These are phyloP conservation scores for Fusarium cicatricum DNA, from an alignment of 2,329 filamentous ascomycete genomes.

Conservation along the genomic window DNA sequence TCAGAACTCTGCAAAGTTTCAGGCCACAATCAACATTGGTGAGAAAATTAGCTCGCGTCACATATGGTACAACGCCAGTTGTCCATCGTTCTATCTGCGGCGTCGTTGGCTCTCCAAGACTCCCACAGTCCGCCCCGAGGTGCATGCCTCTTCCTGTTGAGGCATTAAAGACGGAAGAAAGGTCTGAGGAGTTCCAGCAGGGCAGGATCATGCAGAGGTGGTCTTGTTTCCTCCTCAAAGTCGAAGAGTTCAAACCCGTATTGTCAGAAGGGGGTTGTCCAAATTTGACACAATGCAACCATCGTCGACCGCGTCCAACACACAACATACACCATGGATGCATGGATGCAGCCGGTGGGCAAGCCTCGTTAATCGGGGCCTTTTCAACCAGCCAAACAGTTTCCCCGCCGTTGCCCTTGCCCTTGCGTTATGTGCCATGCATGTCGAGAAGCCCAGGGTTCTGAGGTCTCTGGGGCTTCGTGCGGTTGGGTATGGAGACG, in stretches of 20 bases:
- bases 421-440: slow-evolving; percentile 33
- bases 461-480: slow-evolving; percentile 36
- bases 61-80: slow-evolving; percentile 33
- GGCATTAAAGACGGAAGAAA: slow-evolving; percentile 21
- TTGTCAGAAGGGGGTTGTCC: neutral
- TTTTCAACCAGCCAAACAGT: slow-evolving; percentile 29
- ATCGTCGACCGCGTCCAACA: slow-evolving; percentile 13
- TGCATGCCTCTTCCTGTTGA: slow-evolving; percentile 22
- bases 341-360: slow-evolving; percentile 28
- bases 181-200: neutral
- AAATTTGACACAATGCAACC: slow-evolving; percentile 15
- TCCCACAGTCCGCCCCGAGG: slow-evolving; percentile 22
- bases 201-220: neutral
- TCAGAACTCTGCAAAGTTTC: slow-evolving; percentile 11
- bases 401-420: slow-evolving; percentile 13
- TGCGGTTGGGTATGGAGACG: slow-evolving; percentile 60
- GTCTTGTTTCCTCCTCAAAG: slow-evolving; percentile 23
- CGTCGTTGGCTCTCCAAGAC: slow-evolving; percentile 17
- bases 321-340: slow-evolving; percentile 12
- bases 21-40: too few species aligned
- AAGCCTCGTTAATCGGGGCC: slow-evolving; percentile 32
- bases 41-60: slow-evolving; percentile 14
- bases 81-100: slow-evolving; percentile 30
- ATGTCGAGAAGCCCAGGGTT: slow-evolving; percentile 23
- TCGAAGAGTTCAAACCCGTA: neutral